Evolutionary conservation across 2,329 filamentous ascomycete species (phyloP).

Genomic region (Penicillium sp.): DNA sequence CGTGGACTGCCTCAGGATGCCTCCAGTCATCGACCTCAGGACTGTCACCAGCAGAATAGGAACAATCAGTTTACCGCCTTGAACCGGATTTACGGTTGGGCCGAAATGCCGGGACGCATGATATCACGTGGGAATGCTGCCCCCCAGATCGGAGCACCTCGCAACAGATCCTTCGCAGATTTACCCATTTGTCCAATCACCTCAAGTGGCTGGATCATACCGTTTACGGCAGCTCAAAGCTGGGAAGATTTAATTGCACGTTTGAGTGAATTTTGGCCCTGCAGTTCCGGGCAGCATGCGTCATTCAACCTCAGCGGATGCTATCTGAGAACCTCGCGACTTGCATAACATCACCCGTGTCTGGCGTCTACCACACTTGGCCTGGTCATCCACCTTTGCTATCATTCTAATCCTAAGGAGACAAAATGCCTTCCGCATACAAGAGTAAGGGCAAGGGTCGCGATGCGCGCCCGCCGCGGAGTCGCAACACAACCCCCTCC

Average conservation of each 20-base stretch:
- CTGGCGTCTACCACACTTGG: background rate
- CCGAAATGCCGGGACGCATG: background rate
- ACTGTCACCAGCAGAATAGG: background rate
- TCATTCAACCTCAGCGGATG: slow-evolving; percentile 11
- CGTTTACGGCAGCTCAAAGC: background rate
- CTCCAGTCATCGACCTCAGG: too few relatives aligned
- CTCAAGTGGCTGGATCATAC: background rate
- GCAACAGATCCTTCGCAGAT: background rate
- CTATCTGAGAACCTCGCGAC: slow-evolving; percentile 18
- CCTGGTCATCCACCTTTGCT: background rate
- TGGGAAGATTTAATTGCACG: background rate
- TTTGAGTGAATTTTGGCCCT: background rate
- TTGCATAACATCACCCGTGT: slow-evolving; percentile 9
- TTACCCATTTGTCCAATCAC: background rate
- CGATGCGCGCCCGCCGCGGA: slow-evolving; percentile 58
- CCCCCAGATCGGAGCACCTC: background rate
- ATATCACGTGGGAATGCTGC: background rate
- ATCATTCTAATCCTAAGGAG: background rate
- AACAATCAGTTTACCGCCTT: background rate
- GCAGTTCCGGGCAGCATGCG: slow-evolving; percentile 23
- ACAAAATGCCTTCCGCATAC: slow-evolving; percentile 49
- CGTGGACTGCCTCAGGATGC: too few relatives aligned
- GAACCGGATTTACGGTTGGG: background rate
- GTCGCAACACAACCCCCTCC: slow-evolving; percentile 66
- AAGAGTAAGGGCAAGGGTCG: slow-evolving; percentile 59